Evolutionary conservation across 352 stramenopile genomes (phyloP).

Genomic region (Elongisporangium senticosum): DNA sequence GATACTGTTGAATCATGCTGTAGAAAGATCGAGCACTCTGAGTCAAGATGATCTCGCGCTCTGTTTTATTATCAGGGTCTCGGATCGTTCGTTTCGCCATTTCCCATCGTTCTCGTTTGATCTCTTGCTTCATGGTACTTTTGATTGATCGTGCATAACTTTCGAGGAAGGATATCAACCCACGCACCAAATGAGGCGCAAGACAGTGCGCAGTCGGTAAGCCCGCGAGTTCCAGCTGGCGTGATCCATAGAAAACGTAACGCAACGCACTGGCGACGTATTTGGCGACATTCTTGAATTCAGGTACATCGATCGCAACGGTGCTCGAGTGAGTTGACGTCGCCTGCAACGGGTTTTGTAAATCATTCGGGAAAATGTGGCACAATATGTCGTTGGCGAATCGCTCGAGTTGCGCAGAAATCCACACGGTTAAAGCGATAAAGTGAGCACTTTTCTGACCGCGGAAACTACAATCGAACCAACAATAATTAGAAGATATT

Average conservation of each 20-base stretch:
- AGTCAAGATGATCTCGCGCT: constrained; percentile 74
- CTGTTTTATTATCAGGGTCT: constrained; percentile 56
- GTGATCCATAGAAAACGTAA: constrained; percentile 78
- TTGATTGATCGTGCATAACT: constrained; percentile 71
- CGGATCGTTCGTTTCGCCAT: constrained; percentile 66
- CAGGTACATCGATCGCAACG: constrained; percentile 57
- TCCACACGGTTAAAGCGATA: constrained; percentile 75
- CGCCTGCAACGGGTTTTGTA: constrained; percentile 1
- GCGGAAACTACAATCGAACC: constrained; percentile 37
- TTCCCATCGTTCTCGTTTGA: constrained; percentile 82
- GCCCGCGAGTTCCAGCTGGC: constrained; percentile 71
- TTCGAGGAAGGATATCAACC: constrained; percentile 48
- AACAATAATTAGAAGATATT: constrained; percentile 4
- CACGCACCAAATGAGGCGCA: constrained; percentile 53
- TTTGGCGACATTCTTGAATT: constrained; percentile 76
- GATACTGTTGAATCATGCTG: constrained; percentile 75
- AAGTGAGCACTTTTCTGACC: constrained; percentile 73
- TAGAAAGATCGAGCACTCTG: constrained; percentile 77
- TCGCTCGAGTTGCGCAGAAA: constrained; percentile 67
- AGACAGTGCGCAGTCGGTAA: constrained; percentile 71
- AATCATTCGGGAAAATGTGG: constrained; percentile 67
- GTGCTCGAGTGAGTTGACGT: constrained; percentile 11
- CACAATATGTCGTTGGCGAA: constrained; percentile 70
- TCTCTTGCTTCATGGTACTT: constrained; percentile 59
- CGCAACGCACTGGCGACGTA: constrained; percentile 68